A percentile compares a stretch with the other conserved stretches of the same genome.
These are phyloP conservation scores for Erysimum cheiranthoides DNA, from an alignment of 345 rosid species.

Conservation along the genomic window DNA sequence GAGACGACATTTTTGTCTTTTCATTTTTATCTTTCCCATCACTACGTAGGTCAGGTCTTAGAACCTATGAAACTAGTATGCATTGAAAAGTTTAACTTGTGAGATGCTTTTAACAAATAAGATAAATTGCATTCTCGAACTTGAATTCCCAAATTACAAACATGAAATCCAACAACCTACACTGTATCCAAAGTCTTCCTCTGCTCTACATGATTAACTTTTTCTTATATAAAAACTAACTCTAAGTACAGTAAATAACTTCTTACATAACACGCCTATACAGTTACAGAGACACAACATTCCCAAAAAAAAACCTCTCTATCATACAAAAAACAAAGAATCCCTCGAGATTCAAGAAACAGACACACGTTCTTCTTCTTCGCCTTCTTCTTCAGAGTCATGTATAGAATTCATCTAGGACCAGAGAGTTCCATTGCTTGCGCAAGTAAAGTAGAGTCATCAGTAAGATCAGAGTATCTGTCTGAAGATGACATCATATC, in stretches of 20 bases:
- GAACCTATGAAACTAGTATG: background rate
- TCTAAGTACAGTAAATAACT: slow-evolving; percentile 29
- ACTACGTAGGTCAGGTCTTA: background rate
- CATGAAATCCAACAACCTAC: slow-evolving; percentile 12
- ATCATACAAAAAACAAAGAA: slow-evolving; percentile 33
- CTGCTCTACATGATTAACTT: background rate
- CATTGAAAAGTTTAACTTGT: background rate
- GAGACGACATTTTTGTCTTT: background rate
- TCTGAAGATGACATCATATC: slow-evolving; percentile 83
- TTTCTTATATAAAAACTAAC: background rate
- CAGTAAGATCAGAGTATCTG: slow-evolving; percentile 93
- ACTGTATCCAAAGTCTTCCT: background rate
- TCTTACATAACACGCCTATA: slow-evolving; percentile 39
- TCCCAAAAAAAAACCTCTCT: slow-evolving; percentile 10
- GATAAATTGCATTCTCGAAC: slow-evolving; percentile 19
- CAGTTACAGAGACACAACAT: slow-evolving; percentile 31
- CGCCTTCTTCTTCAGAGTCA: slow-evolving; percentile 12
- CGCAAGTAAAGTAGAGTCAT: slow-evolving; percentile 85
- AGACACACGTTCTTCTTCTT: slow-evolving; percentile 7
- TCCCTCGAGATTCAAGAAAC: slow-evolving; percentile 20
- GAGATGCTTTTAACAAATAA: background rate
- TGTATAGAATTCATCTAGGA: slow-evolving; percentile 65
- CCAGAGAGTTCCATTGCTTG: slow-evolving; percentile 99
- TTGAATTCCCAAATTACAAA: background rate
- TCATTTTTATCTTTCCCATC: background rate